A percentile compares a stretch with the other conserved stretches of the same genome.
These are phyloP conservation scores for Didymella segeticola DNA, from an alignment of 2,329 filamentous ascomycete species.

Conservation along the genomic window DNA sequence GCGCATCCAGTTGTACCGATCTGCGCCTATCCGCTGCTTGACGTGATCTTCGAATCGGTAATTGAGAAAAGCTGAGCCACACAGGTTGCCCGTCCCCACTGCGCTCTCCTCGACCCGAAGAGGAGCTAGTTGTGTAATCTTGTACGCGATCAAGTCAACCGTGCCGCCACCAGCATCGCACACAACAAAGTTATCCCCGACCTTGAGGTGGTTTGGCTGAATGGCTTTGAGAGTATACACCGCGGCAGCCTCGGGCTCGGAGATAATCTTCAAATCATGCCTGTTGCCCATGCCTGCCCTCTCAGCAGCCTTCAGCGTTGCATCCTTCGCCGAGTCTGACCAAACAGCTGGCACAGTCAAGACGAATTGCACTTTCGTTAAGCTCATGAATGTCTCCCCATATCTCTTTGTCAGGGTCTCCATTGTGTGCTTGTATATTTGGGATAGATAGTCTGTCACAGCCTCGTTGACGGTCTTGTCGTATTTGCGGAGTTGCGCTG, in stretches of 20 bases:
- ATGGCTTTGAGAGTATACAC: slow-evolving; percentile 82
- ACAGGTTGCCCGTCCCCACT: slow-evolving; percentile 78
- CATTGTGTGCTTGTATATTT: slow-evolving; percentile 79
- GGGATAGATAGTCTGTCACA: slow-evolving; percentile 78
- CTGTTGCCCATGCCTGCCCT: slow-evolving; percentile 76
- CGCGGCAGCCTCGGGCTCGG: slow-evolving; percentile 78
- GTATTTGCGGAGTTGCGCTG: slow-evolving; percentile 74
- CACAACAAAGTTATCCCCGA: slow-evolving; percentile 68
- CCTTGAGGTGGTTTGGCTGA: slow-evolving; percentile 73
- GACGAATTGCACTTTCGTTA: slow-evolving; percentile 78
- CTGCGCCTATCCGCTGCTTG: slow-evolving; percentile 68
- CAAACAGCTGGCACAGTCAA: slow-evolving; percentile 79
- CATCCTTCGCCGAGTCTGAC: slow-evolving; percentile 86
- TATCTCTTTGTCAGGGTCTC: slow-evolving; percentile 76
- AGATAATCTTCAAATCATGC: slow-evolving; percentile 77
- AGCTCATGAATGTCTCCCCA: slow-evolving; percentile 78
- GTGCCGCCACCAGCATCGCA: slow-evolving; percentile 65
- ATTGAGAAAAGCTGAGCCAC: slow-evolving; percentile 80
- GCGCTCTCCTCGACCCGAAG: slow-evolving; percentile 79
- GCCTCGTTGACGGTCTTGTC: slow-evolving; percentile 81
- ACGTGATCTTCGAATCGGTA: slow-evolving; percentile 83
- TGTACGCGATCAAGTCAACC: slow-evolving; percentile 82
- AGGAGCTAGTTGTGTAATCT: slow-evolving; percentile 75
- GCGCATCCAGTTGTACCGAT: slow-evolving; percentile 76
- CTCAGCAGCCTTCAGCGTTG: slow-evolving; percentile 78